Conservation (phyloP, 2,329 filamentous ascomycete genomes). For the Lachnellula cervina region DNA sequence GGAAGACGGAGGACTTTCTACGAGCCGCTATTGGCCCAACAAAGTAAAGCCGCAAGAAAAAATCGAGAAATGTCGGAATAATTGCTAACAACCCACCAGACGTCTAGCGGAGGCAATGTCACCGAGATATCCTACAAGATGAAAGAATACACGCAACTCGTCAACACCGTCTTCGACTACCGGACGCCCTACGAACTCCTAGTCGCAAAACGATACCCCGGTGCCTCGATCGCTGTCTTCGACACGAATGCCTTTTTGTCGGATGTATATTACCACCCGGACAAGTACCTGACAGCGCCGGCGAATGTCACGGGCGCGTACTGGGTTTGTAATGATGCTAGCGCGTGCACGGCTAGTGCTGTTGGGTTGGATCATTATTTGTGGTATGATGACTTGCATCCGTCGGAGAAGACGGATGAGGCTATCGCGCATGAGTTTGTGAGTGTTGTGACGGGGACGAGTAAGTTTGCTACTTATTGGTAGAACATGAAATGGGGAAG, state of each 20-base stretch:
- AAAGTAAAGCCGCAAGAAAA: slow-evolving; percentile 19
- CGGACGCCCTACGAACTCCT: slow-evolving; percentile 44
- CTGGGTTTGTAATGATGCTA: slow-evolving; percentile 44
- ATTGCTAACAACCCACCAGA: slow-evolving; percentile 31
- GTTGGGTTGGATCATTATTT: slow-evolving; percentile 54
- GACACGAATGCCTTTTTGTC: slow-evolving; percentile 61
- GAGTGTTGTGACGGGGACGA: slow-evolving; percentile 45
- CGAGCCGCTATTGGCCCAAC: slow-evolving; percentile 42
- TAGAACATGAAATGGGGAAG: slow-evolving; percentile 1
- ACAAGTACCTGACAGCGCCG: slow-evolving; percentile 57
- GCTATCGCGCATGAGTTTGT: slow-evolving; percentile 53
- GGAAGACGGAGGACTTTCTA: slow-evolving; percentile 38
- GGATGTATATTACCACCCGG: slow-evolving; percentile 60
- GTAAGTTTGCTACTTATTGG: slow-evolving; percentile 33
- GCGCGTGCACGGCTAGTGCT: slow-evolving; percentile 32
- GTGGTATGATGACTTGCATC: slow-evolving; percentile 73
- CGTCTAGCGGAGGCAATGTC: slow-evolving; percentile 38
- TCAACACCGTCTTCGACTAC: slow-evolving; percentile 47
- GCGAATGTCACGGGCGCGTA: slow-evolving; percentile 57
- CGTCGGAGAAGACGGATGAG: slow-evolving; percentile 57
- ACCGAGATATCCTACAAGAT: slow-evolving; percentile 45
- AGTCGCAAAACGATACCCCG: slow-evolving; percentile 46
- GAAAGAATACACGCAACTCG: slow-evolving; percentile 43
- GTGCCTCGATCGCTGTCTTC: slow-evolving; percentile 59
- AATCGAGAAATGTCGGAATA: background rate